phyloP scores from a whole-genome alignment of 129 eudicot species.

The Lactuca saligna region DNA sequence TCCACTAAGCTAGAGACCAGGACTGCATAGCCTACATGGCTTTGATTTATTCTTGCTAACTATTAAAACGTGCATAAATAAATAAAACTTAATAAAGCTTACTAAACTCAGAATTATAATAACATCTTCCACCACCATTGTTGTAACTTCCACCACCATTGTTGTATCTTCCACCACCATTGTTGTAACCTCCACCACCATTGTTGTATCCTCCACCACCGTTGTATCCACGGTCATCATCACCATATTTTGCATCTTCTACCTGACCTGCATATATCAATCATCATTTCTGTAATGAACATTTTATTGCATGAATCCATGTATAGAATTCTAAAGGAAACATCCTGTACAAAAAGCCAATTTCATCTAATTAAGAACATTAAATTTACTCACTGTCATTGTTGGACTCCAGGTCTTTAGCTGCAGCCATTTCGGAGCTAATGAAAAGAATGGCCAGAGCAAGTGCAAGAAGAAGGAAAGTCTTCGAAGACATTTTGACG shows the following conservation, averaged over 20 bases:
- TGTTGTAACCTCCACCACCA: background rate
- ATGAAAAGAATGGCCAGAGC: slow-evolving; percentile 34
- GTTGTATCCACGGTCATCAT: slow-evolving; percentile 10
- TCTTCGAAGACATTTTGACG: slow-evolving; percentile 25
- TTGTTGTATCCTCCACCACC: background rate
- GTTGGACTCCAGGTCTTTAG: slow-evolving; percentile 29
- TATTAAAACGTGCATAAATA: too few species aligned
- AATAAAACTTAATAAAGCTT: too few species aligned
- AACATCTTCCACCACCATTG: slow-evolving; percentile 22
- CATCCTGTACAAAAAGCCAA: background rate
- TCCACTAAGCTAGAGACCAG: too few species aligned
- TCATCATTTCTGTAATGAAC: background rate
- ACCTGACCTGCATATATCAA: slow-evolving; percentile 18
- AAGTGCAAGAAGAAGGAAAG: slow-evolving; percentile 29
- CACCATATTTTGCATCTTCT: slow-evolving; percentile 14
- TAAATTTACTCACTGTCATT: slow-evolving; percentile 6
- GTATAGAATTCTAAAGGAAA: background rate
- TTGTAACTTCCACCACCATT: slow-evolving; percentile 1
- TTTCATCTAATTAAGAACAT: too few species aligned
- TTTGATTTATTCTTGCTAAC: too few species aligned
- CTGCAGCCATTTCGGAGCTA: slow-evolving; percentile 30
- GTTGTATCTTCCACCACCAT: background rate
- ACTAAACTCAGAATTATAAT: too few species aligned
- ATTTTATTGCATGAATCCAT: background rate
- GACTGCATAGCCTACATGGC: too few species aligned